Percentiles rank a stretch among this genome's conserved stretches.
phyloP scores from a whole-genome alignment of 2,329 filamentous ascomycete species.

The Colletotrichum sidae region DNA sequence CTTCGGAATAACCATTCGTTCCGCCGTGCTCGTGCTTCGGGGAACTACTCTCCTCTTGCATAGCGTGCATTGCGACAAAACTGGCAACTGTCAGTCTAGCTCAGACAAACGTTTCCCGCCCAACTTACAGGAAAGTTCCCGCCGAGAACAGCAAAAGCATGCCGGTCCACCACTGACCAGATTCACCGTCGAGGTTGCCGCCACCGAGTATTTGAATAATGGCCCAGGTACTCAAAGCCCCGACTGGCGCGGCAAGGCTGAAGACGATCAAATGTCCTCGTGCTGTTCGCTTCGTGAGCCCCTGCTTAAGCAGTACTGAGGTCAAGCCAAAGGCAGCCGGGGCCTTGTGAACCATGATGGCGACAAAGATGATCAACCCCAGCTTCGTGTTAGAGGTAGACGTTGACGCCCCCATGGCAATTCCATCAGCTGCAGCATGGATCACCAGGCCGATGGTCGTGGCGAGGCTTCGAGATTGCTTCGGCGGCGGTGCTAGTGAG shows the following conservation, averaged over 20 bases:
- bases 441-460: constrained; percentile 96
- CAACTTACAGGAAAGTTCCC: constrained; percentile 89
- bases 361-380: constrained; percentile 92
- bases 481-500: constrained; percentile 67
- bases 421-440: constrained; percentile 93
- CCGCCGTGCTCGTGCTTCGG: constrained; percentile 64
- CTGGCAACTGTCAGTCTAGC: constrained; percentile 54
- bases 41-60: constrained; percentile 79
- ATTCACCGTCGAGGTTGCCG: constrained; percentile 66
- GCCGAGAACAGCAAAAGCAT: constrained; percentile 95
- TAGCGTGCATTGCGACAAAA: constrained; percentile 98
- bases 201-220: constrained; percentile 80
- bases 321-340: constrained; percentile 96
- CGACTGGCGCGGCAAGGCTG: constrained; percentile 88
- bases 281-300: constrained; percentile 86
- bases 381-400: constrained; percentile 79
- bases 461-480: constrained; percentile 74
- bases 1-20: constrained; percentile 63
- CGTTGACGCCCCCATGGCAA: constrained; percentile 92
- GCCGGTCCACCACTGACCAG: constrained; percentile 88
- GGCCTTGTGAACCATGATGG: constrained; percentile 97
- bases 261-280: constrained; percentile 90
- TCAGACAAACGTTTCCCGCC: not conserved
- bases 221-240: constrained; percentile 86
- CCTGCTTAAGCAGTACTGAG: constrained; percentile 89